These are phyloP conservation scores for Aureobasidium zeae DNA, from an alignment of 2,329 filamentous ascomycete genomes.

Conservation along the genomic window DNA sequence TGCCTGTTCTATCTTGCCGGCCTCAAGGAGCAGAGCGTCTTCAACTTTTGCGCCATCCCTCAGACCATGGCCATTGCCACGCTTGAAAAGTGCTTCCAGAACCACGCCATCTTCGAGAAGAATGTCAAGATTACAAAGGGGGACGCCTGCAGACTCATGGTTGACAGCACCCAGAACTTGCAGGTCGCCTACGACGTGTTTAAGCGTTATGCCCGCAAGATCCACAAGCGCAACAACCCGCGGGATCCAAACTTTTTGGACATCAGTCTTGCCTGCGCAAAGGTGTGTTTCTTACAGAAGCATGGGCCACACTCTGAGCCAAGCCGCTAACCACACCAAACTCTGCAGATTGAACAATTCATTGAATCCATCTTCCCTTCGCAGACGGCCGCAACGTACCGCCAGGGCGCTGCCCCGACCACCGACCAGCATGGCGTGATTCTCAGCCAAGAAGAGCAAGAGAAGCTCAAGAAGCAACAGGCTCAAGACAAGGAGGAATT, in stretches of 20 bases:
- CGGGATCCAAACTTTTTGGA: constrained; percentile 85
- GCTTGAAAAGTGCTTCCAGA: constrained; percentile 83
- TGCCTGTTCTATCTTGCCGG: constrained; percentile 97
- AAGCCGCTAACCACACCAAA: constrained; percentile 13
- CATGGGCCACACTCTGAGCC: neutral
- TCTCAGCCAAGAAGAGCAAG: constrained; percentile 46
- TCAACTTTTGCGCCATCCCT: constrained; percentile 97
- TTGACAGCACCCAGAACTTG: constrained; percentile 85
- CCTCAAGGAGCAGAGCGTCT: constrained; percentile 89
- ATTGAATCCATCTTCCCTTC: constrained; percentile 49
- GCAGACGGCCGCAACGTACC: constrained; percentile 56
- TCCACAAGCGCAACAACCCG: constrained; percentile 89
- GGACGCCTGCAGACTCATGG: constrained; percentile 83
- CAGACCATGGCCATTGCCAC: constrained; percentile 97
- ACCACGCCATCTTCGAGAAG: constrained; percentile 71
- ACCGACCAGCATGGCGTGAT: constrained; percentile 38
- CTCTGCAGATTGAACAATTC: constrained; percentile 19
- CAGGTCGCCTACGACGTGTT: constrained; percentile 73
- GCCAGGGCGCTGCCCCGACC: constrained; percentile 33
- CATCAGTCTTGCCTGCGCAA: constrained; percentile 83
- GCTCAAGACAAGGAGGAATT: constrained; percentile 46
- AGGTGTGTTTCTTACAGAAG: constrained; percentile 45
- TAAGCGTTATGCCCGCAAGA: constrained; percentile 64
- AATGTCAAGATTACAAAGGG: constrained; percentile 98
- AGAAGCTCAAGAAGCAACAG: constrained; percentile 44